Evolutionary conservation across 306 rosid genomes (phyloP), one percentile per base, ranked within the genome.

Genomic region (Lablab purpureus): DNA sequence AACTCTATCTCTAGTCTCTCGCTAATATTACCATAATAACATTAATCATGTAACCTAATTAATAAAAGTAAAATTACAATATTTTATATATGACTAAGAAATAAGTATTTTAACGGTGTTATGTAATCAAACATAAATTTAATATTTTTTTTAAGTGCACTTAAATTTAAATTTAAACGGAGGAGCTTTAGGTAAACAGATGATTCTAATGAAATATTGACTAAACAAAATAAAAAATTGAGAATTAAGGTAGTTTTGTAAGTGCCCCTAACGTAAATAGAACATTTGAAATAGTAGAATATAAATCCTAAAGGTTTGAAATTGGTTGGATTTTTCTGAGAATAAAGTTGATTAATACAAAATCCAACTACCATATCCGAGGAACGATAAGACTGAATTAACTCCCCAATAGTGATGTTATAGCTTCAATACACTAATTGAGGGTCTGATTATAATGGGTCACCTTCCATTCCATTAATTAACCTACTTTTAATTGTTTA

Each of bases 401-500:
- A 84, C 80, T 64, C 43, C 46, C 30, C 70, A 73, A 83, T 73
- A 76, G 23, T 58, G 50, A 66, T 60, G 19, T 70, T 43, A 10
- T 50, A 71, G 63, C 75, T 71, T 50, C 50, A 32, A 37, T 52
- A 71, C 50, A 56, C 34, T 66, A 64, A 72, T 55, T 71, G 47
- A 73, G 59, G 23, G 55, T 30, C 36, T 73, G 85, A 86, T 83
- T 32, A 63, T 10, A 65, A 83, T 72, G 75, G 52, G 19, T 71
- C 81, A 87, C 85, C 89, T 68, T 73, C 71, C 82, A 69, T 46
- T 71, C 54, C 34, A 41, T 67, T 40, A 59, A 45, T 67, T 78
- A 32, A 28, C 10, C 3, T 66, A 5, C 8, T 25, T 54, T 37
- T 28, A 18, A 64, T 64, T 9, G 9, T n/a, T 34, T 17, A 34